A percentile compares a stretch with the other conserved stretches of the same genome.
Conservation (phyloP, 1,284 basidiomycete species). For the Trametes versicolor region DNA sequence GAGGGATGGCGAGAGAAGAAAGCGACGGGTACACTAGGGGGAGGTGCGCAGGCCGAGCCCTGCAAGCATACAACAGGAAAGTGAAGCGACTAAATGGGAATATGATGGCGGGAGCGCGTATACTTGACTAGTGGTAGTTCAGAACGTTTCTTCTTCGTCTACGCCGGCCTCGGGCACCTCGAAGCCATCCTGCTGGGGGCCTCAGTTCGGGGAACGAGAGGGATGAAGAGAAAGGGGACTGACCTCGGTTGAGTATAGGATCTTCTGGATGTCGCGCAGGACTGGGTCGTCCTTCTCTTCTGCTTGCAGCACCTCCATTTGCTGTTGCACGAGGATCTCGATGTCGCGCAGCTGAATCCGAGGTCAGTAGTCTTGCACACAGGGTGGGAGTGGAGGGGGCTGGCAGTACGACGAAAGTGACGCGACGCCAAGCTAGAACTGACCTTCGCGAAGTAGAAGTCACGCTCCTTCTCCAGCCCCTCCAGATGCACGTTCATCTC, state of each 20-base stretch:
- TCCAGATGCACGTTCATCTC: conserved; percentile 89
- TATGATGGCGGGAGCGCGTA: conserved; percentile 26
- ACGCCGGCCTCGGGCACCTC: conserved; percentile 44
- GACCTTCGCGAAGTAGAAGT: conserved; percentile 99
- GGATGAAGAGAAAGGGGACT: conserved; percentile 34
- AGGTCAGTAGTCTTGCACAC: conserved; percentile 8
- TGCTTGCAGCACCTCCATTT: conserved; percentile 68
- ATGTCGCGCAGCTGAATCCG: conserved; percentile 86
- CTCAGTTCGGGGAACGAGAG: conserved; percentile 3
- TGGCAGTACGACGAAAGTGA: not conserved
- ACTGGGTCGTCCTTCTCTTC: conserved; percentile 74
- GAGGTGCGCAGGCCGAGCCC: conserved; percentile 7
- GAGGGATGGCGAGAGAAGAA: not conserved
- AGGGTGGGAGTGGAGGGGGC: not conserved
- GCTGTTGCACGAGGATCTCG: conserved; percentile 89
- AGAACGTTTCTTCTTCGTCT: conserved; percentile 45
- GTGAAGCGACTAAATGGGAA: conserved; percentile 34
- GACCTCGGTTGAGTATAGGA: conserved; percentile 96
- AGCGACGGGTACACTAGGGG: conserved; percentile 12
- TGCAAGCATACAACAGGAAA: conserved; percentile 21
- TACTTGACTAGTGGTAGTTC: conserved; percentile 23
- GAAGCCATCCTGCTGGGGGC: conserved; percentile 42
- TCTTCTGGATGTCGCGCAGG: conserved; percentile 89
- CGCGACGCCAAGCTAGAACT: conserved; percentile 35
- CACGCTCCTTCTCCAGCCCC: conserved; percentile 93